A percentile compares a stretch with the other conserved stretches of the same genome.
These are phyloP conservation scores for Mucor circinelloides DNA, from an alignment of 371 early-diverging fungal species.

Conservation along the genomic window DNA sequence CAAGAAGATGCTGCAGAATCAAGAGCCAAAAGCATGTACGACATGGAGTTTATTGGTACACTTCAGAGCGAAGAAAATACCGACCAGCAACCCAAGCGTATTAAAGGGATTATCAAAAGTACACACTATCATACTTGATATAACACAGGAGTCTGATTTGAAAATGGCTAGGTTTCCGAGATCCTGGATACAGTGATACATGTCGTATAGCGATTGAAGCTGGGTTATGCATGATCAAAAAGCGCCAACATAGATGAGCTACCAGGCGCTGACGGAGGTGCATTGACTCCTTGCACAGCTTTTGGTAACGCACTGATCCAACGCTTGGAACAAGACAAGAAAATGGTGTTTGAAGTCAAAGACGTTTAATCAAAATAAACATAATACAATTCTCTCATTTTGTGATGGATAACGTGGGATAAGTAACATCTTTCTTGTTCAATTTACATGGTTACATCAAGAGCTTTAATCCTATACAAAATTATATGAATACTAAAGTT, in stretches of 20 bases:
- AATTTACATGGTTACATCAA: too few relatives aligned
- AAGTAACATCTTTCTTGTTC: too few relatives aligned
- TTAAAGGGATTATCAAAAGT: conserved; percentile 50
- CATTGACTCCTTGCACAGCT: conserved; percentile 72
- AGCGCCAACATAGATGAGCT: conserved; percentile 33
- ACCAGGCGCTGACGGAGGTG: conserved; percentile 61
- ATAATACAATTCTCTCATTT: too few relatives aligned
- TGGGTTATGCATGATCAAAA: conserved; percentile 58
- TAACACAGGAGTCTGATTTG: too few relatives aligned
- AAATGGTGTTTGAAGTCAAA: conserved; percentile 62
- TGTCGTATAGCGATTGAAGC: conserved; percentile 64
- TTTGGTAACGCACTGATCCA: conserved; percentile 69
- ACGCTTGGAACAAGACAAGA: conserved; percentile 54
- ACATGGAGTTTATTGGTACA: conserved; percentile 48
- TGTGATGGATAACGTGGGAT: too few relatives aligned
- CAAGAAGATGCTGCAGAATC: conserved; percentile 38
- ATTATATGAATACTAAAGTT: too few relatives aligned
- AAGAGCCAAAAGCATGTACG: conserved; percentile 48
- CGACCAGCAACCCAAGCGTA: conserved; percentile 48
- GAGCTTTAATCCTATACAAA: too few relatives aligned
- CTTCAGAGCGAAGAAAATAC: conserved; percentile 34
- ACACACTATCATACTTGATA: too few relatives aligned
- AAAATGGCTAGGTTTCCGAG: conserved; percentile 36
- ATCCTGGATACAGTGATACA: conserved; percentile 81
- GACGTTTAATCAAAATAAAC: conserved; percentile 8